Conservation (phyloP, 306 rosid species). For the Cucumis sativus region Cucumber_9930_V3 NC_026655.2:1626001-1626500, state of each 20-base stretch:
- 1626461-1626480: background rate
- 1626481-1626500: background rate
- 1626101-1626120: conserved; percentile 72
- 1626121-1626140: conserved; percentile 93
- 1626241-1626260: conserved; percentile 93
- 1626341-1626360: background rate
- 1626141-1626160: conserved; percentile 96
- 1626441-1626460: background rate
- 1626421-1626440: background rate
- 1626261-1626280: background rate
- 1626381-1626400: background rate
- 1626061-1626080: conserved; percentile 99
- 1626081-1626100: conserved; percentile 78
- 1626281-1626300: background rate
- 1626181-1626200: conserved; percentile 83
- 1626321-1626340: background rate
- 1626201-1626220: conserved; percentile 78
- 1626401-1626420: background rate
- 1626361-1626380: background rate
- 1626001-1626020: conserved; percentile 95
- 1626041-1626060: conserved; percentile 89
- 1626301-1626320: background rate
- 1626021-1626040: conserved; percentile 82
- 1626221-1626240: conserved; percentile 89
- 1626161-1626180: conserved; percentile 91